These are phyloP conservation scores for Paramecium biaurelia DNA, from an alignment of 73 alveolate genomes.

Conservation along the genomic window DNA sequence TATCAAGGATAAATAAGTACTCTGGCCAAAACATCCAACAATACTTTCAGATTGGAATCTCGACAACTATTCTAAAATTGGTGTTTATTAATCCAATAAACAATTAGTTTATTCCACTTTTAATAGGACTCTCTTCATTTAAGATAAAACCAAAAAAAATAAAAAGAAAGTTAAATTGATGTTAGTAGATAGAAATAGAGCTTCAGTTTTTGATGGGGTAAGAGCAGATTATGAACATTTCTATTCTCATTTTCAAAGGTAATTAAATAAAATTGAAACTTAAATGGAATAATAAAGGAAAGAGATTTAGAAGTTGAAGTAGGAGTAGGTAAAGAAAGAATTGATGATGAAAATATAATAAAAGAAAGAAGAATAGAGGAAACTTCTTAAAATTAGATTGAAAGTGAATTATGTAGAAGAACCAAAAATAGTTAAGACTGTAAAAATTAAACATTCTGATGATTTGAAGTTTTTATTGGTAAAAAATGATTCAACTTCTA, in stretches of 20 bases:
- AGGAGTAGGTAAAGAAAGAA: not conserved
- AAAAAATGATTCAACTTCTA: not conserved
- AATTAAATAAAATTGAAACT: not conserved
- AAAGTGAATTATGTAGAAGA: not conserved
- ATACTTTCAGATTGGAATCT: not conserved
- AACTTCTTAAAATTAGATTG: not conserved
- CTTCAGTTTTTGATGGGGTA: slow-evolving; percentile 47
- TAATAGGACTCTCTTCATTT: not conserved
- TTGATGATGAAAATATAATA: not conserved
- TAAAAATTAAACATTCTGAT: slow-evolving; percentile 26
- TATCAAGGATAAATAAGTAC: not conserved
- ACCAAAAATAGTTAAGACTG: slow-evolving; percentile 27
- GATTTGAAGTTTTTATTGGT: not conserved
- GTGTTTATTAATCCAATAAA: not conserved
- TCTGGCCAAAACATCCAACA: slow-evolving; percentile 38
- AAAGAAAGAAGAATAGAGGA: slow-evolving; percentile 1
- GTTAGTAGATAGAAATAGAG: slow-evolving; percentile 16
- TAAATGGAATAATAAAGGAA: not conserved
- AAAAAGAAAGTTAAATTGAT: slow-evolving; percentile 25
- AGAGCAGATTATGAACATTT: slow-evolving; percentile 41
- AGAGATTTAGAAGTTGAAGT: not conserved
- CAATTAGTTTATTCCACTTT: not conserved
- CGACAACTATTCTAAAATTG: slow-evolving; percentile 26
- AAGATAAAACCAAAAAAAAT: slow-evolving; percentile 33
- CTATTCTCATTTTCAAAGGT: not conserved